Percentiles rank a stretch among this genome's conserved stretches.
Conservation (phyloP, 2,329 filamentous ascomycete species). For the Fusarium sp. region DNA sequence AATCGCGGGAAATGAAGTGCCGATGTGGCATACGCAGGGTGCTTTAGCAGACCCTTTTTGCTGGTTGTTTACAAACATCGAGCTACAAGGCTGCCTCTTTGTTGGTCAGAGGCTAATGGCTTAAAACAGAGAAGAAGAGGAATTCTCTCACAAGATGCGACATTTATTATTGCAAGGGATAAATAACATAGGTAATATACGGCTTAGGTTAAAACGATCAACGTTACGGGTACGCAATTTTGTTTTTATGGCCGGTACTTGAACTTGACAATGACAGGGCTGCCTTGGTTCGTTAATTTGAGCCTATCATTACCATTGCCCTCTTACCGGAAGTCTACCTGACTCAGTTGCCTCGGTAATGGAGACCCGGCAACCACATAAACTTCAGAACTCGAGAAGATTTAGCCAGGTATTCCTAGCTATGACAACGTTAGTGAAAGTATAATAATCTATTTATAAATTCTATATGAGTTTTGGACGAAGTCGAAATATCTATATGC, state of each 20-base stretch:
- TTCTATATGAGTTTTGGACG: fast-evolving
- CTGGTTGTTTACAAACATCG: neutral
- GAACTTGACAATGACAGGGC: neutral
- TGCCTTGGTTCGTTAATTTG: neutral
- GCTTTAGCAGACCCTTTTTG: too few species aligned
- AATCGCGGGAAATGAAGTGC: neutral
- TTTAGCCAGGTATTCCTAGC: neutral
- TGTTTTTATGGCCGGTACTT: too few species aligned
- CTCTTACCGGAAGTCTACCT: neutral
- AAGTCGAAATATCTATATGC: neutral
- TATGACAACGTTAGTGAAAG: neutral
- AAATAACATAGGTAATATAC: neutral
- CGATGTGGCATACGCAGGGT: neutral
- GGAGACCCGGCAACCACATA: neutral
- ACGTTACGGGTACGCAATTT: too few species aligned
- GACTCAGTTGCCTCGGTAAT: neutral
- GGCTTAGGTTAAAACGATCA: too few species aligned
- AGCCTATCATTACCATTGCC: neutral
- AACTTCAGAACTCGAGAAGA: fast-evolving
- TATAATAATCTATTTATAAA: neutral
- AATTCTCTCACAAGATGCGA: neutral
- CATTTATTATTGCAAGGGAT: neutral
- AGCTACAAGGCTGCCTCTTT: neutral
- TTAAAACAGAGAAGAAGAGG: neutral
- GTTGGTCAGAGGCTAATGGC: too few species aligned